phyloP scores from a whole-genome alignment of 139 green algal species.

The Chlorella sp. region DNA sequence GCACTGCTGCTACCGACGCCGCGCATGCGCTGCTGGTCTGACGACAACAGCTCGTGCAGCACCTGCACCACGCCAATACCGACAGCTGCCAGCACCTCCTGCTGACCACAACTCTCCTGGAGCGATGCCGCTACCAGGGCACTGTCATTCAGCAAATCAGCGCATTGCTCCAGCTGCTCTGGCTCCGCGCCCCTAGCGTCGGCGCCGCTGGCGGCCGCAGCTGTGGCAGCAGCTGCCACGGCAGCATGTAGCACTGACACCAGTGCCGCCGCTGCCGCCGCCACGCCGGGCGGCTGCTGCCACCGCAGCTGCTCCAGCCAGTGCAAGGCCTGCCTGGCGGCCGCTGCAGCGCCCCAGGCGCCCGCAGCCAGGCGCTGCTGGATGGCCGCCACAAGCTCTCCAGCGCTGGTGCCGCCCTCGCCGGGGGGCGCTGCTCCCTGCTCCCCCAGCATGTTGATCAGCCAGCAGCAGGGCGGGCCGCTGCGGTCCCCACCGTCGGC shows the following conservation, averaged over 20 bases:
- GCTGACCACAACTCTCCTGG: neutral
- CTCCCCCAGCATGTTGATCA: neutral
- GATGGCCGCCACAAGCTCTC: constrained; percentile 1
- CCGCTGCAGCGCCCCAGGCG: neutral
- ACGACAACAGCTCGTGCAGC: neutral
- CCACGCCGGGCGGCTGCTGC: neutral
- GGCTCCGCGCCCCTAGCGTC: no score
- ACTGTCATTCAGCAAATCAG: constrained; percentile 1
- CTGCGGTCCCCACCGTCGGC: neutral
- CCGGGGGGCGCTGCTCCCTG: neutral
- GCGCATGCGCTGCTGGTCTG: neutral
- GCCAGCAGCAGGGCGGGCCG: neutral
- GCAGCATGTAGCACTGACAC: constrained; percentile 9
- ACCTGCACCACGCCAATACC: no score
- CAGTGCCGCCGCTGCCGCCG: neutral
- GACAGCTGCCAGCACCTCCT: neutral
- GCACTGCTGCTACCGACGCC: neutral
- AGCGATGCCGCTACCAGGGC: neutral
- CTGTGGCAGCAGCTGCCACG: neutral
- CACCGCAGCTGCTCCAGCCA: neutral
- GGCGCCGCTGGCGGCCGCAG: no score
- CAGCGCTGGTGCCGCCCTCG: neutral
- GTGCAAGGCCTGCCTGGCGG: constrained; percentile 1
- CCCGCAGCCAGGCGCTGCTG: neutral
- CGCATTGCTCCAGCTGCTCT: constrained; percentile 4